Percentiles rank a stretch among this genome's conserved stretches.
Evolutionary conservation across 129 eudicot genomes (phyloP).

Genomic region (Flaveria sonorensis): DNA sequence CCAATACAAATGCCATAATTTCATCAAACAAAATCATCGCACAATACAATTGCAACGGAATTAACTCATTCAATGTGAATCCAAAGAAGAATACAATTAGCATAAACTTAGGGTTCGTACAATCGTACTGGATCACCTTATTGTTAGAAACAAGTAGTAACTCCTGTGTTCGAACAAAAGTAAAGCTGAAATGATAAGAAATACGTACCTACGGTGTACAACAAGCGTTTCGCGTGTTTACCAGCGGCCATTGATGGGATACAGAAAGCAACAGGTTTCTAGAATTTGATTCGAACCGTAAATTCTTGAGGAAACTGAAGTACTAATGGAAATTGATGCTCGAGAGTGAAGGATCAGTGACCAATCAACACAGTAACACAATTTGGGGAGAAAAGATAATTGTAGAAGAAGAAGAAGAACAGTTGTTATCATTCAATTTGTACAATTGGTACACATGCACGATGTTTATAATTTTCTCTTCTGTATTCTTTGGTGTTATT

Average conservation of each 20-base stretch:
- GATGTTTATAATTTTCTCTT: too few species aligned
- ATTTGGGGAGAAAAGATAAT: too few species aligned
- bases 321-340: too few species aligned
- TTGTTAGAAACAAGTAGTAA: neutral
- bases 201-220: conserved; percentile 30
- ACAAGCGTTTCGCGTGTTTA: conserved; percentile 39
- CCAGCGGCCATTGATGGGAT: conserved; percentile 37
- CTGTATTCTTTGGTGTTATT: too few species aligned
- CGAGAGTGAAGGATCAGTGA: too few species aligned
- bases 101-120: conserved; percentile 25
- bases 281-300: neutral
- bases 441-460: too few species aligned
- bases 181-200: neutral
- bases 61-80: neutral
- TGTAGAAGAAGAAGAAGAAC: too few species aligned
- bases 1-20: neutral
- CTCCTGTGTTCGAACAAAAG: neutral
- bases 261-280: conserved; percentile 20
- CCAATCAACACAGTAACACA: too few species aligned
- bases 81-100: conserved; percentile 11
- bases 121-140: neutral
- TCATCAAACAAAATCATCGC: neutral
- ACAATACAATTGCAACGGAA: neutral
- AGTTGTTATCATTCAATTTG: too few species aligned
- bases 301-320: too few species aligned